phyloP scores from a whole-genome alignment of 306 rosid genomes.

The Vachellia pachyceras region DNA sequence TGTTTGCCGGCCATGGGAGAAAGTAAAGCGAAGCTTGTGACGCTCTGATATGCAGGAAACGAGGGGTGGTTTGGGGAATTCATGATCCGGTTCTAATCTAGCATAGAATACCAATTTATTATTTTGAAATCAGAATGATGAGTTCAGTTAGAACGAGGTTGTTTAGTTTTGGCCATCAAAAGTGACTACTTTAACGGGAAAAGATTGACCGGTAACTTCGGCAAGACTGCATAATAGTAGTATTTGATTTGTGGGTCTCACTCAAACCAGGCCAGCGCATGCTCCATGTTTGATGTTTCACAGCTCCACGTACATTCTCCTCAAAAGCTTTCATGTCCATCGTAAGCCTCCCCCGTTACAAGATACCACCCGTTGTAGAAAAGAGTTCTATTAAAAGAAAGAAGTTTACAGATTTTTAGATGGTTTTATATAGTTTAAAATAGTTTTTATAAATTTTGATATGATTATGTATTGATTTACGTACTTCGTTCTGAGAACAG shows the following conservation, averaged over 20 bases:
- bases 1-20: neutral
- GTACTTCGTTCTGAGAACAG: no score
- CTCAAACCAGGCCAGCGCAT: neutral
- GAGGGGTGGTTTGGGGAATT: conserved; percentile 3
- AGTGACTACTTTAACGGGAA: conserved; percentile 64
- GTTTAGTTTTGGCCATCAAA: conserved; percentile 24
- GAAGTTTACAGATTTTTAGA: no score
- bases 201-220: conserved; percentile 53
- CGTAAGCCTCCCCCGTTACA: no score
- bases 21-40: neutral
- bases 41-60: neutral
- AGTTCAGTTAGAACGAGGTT: conserved; percentile 66
- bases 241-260: neutral
- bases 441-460: no score
- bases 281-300: no score
- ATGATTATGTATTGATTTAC: no score
- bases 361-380: no score
- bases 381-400: no score
- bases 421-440: no score
- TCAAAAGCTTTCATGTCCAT: no score
- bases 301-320: no score
- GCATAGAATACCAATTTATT: neutral
- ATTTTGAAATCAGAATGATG: neutral
- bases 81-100: neutral
- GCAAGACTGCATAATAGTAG: neutral